phyloP scores from a whole-genome alignment of 2,329 filamentous ascomycete genomes.

The Xylaria sp. region DNA sequence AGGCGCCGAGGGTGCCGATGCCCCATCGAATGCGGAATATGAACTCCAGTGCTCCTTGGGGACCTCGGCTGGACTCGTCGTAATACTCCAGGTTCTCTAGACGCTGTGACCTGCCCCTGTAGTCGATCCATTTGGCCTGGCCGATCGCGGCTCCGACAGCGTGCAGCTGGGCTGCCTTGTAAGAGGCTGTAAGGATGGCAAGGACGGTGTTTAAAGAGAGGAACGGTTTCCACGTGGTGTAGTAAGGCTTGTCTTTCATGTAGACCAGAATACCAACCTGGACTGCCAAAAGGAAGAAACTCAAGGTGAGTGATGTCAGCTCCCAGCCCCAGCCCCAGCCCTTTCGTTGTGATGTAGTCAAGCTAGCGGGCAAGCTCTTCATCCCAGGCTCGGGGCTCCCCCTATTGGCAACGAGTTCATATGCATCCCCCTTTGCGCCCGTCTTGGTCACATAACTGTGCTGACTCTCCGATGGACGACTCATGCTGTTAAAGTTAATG shows the following conservation, averaged over 20 bases:
- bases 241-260: slow-evolving; percentile 13
- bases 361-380: no score
- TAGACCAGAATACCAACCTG: slow-evolving; percentile 8
- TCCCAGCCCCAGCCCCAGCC: slow-evolving; percentile 5
- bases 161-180: slow-evolving; percentile 12
- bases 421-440: no score
- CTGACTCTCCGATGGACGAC: no score
- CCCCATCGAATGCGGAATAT: slow-evolving; percentile 8
- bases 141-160: slow-evolving; percentile 14
- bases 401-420: no score
- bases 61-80: slow-evolving; percentile 17
- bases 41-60: slow-evolving; percentile 9
- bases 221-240: slow-evolving; percentile 5
- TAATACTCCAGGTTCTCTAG: slow-evolving; percentile 16
- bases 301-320: slow-evolving; percentile 4
- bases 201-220: slow-evolving; percentile 13
- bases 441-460: no score
- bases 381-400: no score
- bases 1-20: slow-evolving; percentile 12
- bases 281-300: slow-evolving; percentile 9
- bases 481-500: no score
- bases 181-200: slow-evolving; percentile 14
- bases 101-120: slow-evolving; percentile 1
- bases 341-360: no score
- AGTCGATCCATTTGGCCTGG: slow-evolving; percentile 18